Percentiles rank a stretch among this genome's conserved stretches.
Conservation (phyloP, 768 basidiomycete species). For the Amyloporia xantha region DNA sequence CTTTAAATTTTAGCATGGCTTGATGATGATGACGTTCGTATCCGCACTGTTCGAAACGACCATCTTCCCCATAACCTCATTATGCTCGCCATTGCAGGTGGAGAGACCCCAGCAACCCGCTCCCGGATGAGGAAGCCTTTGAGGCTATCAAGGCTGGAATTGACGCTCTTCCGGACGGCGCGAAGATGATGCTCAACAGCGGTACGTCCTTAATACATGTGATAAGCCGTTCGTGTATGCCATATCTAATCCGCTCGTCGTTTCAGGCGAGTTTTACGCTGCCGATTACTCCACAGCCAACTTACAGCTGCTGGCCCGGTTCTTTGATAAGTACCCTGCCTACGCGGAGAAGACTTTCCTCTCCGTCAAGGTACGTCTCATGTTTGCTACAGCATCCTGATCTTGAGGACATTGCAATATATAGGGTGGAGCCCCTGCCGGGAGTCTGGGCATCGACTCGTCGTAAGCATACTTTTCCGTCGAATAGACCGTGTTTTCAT, state of each 20-base stretch:
- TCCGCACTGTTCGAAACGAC: neutral
- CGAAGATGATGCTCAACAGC: constrained; percentile 46
- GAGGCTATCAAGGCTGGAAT: constrained; percentile 51
- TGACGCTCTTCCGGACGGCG: constrained; percentile 34
- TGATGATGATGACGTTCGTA: constrained; percentile 52
- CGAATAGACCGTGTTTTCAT: too few relatives aligned
- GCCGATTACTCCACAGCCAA: constrained; percentile 32
- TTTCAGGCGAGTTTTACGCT: constrained; percentile 53
- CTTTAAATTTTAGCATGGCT: constrained; percentile 31
- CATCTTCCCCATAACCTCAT: neutral
- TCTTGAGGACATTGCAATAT: neutral
- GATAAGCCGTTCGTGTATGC: too few relatives aligned
- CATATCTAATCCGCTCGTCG: too few relatives aligned
- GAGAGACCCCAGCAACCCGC: constrained; percentile 19
- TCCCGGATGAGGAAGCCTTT: constrained; percentile 55
- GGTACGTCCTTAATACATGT: constrained; percentile 26
- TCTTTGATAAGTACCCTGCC: constrained; percentile 40
- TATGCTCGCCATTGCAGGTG: neutral
- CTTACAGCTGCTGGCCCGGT: constrained; percentile 41
- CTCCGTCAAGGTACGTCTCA: constrained; percentile 38
- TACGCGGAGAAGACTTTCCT: constrained; percentile 41
- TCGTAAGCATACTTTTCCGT: constrained; percentile 28
- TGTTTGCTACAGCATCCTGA: constrained; percentile 12
- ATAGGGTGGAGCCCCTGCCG: too few relatives aligned
- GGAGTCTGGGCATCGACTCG: too few relatives aligned